These are phyloP conservation scores for Macrophomina phaseolina DNA, from an alignment of 2,329 filamentous ascomycete species.

Conservation along the genomic window DNA sequence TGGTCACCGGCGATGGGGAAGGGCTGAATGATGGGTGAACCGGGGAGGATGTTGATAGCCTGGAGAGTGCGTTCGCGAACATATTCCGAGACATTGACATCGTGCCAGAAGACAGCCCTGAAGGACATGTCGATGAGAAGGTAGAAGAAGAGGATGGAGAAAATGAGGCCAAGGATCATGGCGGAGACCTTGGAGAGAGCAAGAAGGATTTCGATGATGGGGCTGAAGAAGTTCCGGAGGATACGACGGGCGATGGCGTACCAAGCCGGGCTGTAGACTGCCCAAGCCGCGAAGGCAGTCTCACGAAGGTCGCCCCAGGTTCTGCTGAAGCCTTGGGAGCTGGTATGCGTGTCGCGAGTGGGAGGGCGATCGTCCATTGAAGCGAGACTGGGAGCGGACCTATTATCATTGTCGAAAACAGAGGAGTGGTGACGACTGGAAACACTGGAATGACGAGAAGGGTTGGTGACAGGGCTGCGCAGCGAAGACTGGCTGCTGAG, in stretches of 20 bases:
- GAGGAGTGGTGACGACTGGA: background rate
- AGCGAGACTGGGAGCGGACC: background rate
- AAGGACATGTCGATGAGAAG: background rate
- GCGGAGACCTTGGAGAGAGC: constrained; percentile 3
- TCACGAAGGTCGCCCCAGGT: constrained; percentile 13
- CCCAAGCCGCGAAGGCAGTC: constrained; percentile 8
- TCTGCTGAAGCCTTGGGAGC: background rate
- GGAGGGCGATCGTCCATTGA: background rate
- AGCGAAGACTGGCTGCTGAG: background rate
- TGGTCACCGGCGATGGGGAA: background rate
- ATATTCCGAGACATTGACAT: background rate
- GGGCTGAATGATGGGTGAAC: background rate
- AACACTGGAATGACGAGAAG: too few relatives aligned
- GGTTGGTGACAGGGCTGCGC: too few relatives aligned
- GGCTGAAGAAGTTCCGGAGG: background rate
- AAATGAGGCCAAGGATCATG: constrained; percentile 7
- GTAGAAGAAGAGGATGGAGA: constrained; percentile 3
- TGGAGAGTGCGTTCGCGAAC: constrained; percentile 3
- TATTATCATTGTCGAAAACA: background rate
- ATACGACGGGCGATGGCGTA: constrained; percentile 6
- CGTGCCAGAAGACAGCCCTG: constrained; percentile 6
- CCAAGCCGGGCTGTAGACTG: background rate
- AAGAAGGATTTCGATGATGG: background rate
- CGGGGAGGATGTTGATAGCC: background rate
- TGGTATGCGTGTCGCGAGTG: background rate